These are phyloP conservation scores for Apostasia ramifera DNA, from an alignment of 106 monocot species.

Conservation along the genomic window DNA sequence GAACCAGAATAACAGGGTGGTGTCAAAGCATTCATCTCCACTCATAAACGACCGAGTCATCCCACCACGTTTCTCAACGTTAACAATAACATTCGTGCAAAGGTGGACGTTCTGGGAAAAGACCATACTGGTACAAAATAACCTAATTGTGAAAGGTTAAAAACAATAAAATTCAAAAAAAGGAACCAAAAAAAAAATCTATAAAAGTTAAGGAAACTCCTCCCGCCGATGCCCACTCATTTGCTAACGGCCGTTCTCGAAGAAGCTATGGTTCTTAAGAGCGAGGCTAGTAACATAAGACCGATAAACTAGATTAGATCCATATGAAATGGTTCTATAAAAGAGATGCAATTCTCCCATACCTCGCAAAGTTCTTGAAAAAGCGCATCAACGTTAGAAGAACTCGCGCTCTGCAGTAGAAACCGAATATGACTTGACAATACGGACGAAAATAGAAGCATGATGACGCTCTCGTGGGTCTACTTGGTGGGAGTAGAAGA, in stretches of 20 bases:
- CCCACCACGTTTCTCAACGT: no score
- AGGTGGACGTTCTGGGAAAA: no score
- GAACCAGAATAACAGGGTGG: no score
- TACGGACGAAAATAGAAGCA: slow-evolving; percentile 33
- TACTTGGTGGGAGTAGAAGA: neutral
- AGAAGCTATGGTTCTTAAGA: neutral
- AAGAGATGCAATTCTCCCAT: slow-evolving; percentile 6
- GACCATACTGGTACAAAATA: no score
- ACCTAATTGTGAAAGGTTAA: no score
- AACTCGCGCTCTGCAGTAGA: slow-evolving; percentile 28
- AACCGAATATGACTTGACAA: slow-evolving; percentile 32
- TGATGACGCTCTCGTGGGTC: slow-evolving; percentile 5
- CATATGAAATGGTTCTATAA: neutral
- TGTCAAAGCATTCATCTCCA: no score
- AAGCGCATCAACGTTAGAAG: slow-evolving; percentile 35
- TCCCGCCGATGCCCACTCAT: neutral
- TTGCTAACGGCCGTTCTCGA: neutral
- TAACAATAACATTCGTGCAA: no score
- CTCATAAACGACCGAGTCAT: no score
- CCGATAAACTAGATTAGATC: neutral
- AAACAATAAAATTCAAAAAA: neutral
- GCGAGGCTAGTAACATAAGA: neutral
- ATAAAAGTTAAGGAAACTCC: neutral
- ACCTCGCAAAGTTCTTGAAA: slow-evolving; percentile 48
- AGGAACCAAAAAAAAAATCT: neutral